Percentiles rank a stretch among this genome's conserved stretches.
phyloP scores from a whole-genome alignment of 495 filamentous ascomycete species.

The Hypoxylon perforatum region DNA sequence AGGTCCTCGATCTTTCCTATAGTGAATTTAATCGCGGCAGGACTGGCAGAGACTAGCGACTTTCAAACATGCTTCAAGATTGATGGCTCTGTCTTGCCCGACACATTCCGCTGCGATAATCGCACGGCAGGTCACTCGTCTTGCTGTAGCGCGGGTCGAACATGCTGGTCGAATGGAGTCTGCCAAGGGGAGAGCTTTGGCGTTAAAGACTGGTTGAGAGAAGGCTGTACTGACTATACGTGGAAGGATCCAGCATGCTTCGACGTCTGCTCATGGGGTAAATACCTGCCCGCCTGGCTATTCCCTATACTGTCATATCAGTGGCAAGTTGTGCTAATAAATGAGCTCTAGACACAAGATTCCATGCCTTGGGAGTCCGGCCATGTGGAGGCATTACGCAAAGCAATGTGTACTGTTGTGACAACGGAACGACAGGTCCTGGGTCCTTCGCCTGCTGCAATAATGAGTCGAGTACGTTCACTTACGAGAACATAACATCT shows the following conservation, averaged over 20 bases:
- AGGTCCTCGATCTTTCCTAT: constrained; percentile 66
- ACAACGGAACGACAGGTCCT: constrained; percentile 16
- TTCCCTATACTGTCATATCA: not conserved
- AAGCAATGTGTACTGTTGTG: constrained; percentile 28
- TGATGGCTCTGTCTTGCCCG: not conserved
- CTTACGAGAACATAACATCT: constrained; percentile 16
- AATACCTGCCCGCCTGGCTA: not conserved
- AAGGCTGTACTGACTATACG: constrained; percentile 21
- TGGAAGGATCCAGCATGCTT: constrained; percentile 24
- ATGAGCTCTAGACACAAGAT: not conserved
- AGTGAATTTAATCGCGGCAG: not conserved
- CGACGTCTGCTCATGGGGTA: constrained; percentile 21
- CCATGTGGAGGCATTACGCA: constrained; percentile 23
- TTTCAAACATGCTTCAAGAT: constrained; percentile 21
- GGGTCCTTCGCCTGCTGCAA: constrained; percentile 31
- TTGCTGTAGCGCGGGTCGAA: constrained; percentile 12
- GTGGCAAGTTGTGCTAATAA: not conserved
- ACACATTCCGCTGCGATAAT: constrained; percentile 17
- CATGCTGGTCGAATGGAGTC: constrained; percentile 31
- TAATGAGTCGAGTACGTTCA: constrained; percentile 9
- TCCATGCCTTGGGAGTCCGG: not conserved
- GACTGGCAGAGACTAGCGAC: constrained; percentile 3
- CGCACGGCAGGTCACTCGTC: constrained; percentile 19
- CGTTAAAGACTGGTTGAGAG: constrained; percentile 11
- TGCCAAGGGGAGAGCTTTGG: not conserved